Conservation (phyloP, 2,329 filamentous ascomycete genomes). For the Raffaelea arxii region DNA sequence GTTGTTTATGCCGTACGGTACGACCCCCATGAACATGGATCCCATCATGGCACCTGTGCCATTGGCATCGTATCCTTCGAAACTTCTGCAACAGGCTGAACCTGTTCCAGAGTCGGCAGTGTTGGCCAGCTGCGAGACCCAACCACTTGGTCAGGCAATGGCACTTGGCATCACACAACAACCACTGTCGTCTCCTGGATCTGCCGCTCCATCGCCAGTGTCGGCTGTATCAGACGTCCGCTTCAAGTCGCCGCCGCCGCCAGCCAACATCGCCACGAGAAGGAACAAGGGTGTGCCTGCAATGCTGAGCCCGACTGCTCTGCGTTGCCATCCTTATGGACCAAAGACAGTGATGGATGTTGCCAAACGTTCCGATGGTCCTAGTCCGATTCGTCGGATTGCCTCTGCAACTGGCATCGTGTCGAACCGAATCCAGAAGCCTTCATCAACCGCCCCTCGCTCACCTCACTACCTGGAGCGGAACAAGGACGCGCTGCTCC, state of each 20-base stretch:
- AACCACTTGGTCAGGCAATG: constrained; percentile 1
- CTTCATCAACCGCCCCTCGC: constrained; percentile 21
- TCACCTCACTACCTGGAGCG: constrained; percentile 35
- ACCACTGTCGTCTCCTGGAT: constrained; percentile 21
- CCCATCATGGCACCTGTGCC: constrained; percentile 9
- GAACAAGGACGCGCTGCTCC: constrained; percentile 31
- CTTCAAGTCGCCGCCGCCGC: constrained; percentile 38
- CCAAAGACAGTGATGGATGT: constrained; percentile 40
- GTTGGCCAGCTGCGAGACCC: constrained; percentile 5
- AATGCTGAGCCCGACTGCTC: constrained; percentile 34
- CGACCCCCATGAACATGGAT: constrained; percentile 7
- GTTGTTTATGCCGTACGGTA: constrained; percentile 5
- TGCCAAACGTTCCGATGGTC: constrained; percentile 31
- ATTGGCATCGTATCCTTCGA: constrained; percentile 10
- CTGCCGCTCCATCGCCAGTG: constrained; percentile 19
- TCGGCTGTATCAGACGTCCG: constrained; percentile 22
- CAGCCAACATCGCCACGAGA: constrained; percentile 44
- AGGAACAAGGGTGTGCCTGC: constrained; percentile 40
- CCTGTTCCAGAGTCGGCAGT: constrained; percentile 5
- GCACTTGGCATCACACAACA: constrained; percentile 10
- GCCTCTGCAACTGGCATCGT: constrained; percentile 37
- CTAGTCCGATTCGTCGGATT: constrained; percentile 43
- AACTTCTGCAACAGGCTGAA: constrained; percentile 7
- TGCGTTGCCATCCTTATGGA: constrained; percentile 33
- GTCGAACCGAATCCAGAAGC: constrained; percentile 31